Base-by-base conservation (phyloP, 2,329 filamentous ascomycete species). In the Claviceps capensis region DNA sequence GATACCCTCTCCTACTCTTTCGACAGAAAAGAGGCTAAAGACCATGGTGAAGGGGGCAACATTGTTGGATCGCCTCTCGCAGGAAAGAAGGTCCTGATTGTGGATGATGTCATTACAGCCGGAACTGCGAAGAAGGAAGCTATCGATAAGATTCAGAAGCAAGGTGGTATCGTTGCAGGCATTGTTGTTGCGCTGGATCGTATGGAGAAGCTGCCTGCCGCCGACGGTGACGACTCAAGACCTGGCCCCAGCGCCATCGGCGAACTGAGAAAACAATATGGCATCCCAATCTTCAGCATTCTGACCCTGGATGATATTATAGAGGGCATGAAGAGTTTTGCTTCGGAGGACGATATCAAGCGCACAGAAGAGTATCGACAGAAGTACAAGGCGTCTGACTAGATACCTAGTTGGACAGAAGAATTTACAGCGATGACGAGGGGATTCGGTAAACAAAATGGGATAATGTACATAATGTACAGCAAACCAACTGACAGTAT, bases 81-180 rank as follows among this genome's bases (percentile, higher is more conserved):
- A 70, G 90, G 87, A 51, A 90, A 93, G 77, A 81, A 78, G 55
- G 82, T 96, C 16, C 76, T 98, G 37, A 86, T 98, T 60, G 84
- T 98, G 42, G 93, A 98, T 73, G 93, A 97, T 70, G 91, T 98
- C 53, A 91, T 97, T 62, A 96, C 90, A 1, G 91, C 89, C 0
- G 93, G 93, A 30, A 97, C 90, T 1, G 93, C 93, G 42, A 90
- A 96, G 72, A 78, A 89, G 53, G 90, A 97, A 68, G 88, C 91
- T 14, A 89, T 97, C 55, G 82, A 82, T 51, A 93, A 95, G 68
- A 95, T 97, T 65, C 78, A 82, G 61, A 81, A 81, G 60, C 85
- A 95, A 65, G 93, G 91, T 2, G 93, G 91, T 1, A 80, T 78
- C 49, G 81, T 97, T 22, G 86, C 85, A 3, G 91, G 89, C 34